phyloP scores from a whole-genome alignment of 331 rosid genomes.

The Pyrus hybrid region DNA sequence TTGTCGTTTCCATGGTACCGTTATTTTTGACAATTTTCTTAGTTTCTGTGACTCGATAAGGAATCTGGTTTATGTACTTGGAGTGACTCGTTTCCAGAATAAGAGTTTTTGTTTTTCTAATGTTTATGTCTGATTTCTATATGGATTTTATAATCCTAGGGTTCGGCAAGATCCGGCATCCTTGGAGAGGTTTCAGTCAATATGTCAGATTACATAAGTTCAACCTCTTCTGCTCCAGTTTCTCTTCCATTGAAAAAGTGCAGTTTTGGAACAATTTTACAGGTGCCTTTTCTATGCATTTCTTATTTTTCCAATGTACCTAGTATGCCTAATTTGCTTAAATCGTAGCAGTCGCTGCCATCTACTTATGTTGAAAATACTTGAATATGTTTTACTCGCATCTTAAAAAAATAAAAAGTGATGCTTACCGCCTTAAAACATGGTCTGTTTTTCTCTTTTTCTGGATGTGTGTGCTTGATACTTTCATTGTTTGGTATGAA shows the following conservation, averaged over 20 bases:
- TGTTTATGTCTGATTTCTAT: neutral
- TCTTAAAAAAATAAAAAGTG: neutral
- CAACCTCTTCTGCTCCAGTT: constrained; percentile 52
- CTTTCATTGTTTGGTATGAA: neutral
- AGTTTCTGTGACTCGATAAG: neutral
- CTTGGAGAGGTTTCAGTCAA: constrained; percentile 81
- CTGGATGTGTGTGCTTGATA: neutral
- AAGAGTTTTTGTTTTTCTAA: neutral
- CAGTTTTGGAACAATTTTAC: constrained; percentile 62
- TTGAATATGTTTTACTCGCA: neutral
- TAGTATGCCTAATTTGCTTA: too few species aligned
- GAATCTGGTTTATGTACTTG: neutral
- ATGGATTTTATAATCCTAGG: constrained; percentile 34
- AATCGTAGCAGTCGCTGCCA: neutral
- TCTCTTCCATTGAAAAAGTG: constrained; percentile 66
- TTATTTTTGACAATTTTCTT: neutral
- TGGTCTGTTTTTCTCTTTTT: neutral
- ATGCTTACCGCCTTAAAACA: neutral
- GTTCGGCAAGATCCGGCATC: constrained; percentile 64
- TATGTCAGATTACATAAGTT: constrained; percentile 49
- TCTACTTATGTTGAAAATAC: neutral
- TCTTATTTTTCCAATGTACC: too few species aligned
- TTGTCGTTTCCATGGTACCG: constrained; percentile 75
- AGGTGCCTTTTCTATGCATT: constrained; percentile 32
- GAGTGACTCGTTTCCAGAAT: neutral